Evolutionary conservation across 352 stramenopile genomes (phyloP), one percentile per base, ranked within the genome.

Genomic region (Globisporangium paddicum): DNA sequence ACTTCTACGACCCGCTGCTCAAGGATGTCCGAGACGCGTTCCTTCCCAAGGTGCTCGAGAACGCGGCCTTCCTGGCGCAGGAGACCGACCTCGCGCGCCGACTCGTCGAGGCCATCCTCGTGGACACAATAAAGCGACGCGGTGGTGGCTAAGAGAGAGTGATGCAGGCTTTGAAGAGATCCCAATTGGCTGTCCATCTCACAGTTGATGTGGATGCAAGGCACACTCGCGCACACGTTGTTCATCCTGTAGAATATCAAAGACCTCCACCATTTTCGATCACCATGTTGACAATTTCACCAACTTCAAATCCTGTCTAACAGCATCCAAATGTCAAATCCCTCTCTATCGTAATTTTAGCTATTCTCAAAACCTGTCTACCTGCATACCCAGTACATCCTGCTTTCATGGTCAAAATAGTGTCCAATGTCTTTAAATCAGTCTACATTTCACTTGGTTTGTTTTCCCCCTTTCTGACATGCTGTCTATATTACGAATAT

Each of bases 1-100:
- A 95, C 56, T 97, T 98, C 64, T 96, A 87, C 68, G 93, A 98
- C 46, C 93, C 93, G 23, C 52, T 98, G 25, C 58, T 80, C 55
- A 75, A 82, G 59, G 90, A 97, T 52, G 68, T 98, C 8, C 69
- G 84, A 28, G 68, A 91, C 13, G 60, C 69, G 21, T 96, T 98
- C 52, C 28, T 98, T 41, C 89, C 90, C 0, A 68, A 69, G 34
- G 52, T 89, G 21, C 65, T 88, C 30, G 68, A 84, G 45, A 71
- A 68, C 23, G 78, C 67, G 4, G 74, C 77, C 30, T 60, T 64
- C 19, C 58, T 70, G 16, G 86, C 73, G 0, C 68, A 82, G 19
- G 65, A 82, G 34, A 68, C 72, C 13, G 69, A 76, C 11, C 62
- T 73, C 34, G 71, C 59, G 49, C 73, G 58, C 50, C 75, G 66